Conservation (phyloP, 768 basidiomycete species). For the Lactarius evosmus region DNA sequence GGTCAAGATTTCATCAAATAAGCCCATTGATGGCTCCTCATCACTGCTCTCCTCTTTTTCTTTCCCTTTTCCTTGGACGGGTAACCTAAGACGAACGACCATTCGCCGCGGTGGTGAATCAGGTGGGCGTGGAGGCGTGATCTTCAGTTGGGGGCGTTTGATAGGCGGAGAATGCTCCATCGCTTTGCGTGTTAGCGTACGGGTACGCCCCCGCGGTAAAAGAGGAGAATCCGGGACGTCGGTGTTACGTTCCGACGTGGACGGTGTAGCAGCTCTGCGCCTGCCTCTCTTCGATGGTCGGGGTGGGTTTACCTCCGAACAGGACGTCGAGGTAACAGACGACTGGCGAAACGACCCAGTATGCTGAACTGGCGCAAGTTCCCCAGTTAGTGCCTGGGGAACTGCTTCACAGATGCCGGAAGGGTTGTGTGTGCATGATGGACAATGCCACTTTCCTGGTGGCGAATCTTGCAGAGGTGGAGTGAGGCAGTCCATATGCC, state of each 20-base stretch:
- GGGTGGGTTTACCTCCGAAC: constrained; percentile 27
- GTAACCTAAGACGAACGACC: constrained; percentile 52
- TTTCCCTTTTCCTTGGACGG: constrained; percentile 64
- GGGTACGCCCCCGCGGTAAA: constrained; percentile 21
- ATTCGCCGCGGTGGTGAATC: constrained; percentile 37
- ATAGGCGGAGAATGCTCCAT: constrained; percentile 7
- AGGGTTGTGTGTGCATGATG: constrained; percentile 42
- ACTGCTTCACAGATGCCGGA: constrained; percentile 25
- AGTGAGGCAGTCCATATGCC: constrained; percentile 78
- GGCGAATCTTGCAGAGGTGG: constrained; percentile 73
- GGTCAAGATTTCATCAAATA: constrained; percentile 82
- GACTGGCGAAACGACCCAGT: constrained; percentile 33
- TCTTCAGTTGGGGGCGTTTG: constrained; percentile 30
- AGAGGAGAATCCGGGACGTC: constrained; percentile 30
- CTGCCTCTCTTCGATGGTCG: constrained; percentile 30
- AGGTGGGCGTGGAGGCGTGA: constrained; percentile 29
- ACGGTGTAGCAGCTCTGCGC: constrained; percentile 32
- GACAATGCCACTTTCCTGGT: constrained; percentile 76
- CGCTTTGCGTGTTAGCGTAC: constrained; percentile 17
- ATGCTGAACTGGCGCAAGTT: background rate
- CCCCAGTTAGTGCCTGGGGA: constrained; percentile 12
- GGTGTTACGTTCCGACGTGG: constrained; percentile 35
- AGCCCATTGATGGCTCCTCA: constrained; percentile 50
- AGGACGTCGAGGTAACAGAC: constrained; percentile 46
- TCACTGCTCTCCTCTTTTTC: constrained; percentile 55